Conservation (phyloP, 1,284 basidiomycete genomes). For the Lentinula novae-zelandiae region DNA sequence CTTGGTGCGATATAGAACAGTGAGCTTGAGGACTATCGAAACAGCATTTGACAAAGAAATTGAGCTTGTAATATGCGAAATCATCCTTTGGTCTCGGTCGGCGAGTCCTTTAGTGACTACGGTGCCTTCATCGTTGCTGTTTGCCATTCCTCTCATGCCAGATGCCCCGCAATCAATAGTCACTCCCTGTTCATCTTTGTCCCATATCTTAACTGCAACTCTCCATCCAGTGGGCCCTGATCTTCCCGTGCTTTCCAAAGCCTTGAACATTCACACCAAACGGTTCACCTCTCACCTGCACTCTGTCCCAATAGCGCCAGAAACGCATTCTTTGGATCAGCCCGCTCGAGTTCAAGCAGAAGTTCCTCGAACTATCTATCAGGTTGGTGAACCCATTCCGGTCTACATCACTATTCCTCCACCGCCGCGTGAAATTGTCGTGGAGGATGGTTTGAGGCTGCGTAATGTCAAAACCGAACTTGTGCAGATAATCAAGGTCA, state of each 20-base stretch:
- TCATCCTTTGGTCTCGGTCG: slow-evolving; percentile 45
- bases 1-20: slow-evolving; percentile 40
- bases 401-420: slow-evolving; percentile 76
- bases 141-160: slow-evolving; percentile 68
- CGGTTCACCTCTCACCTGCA: slow-evolving; percentile 67
- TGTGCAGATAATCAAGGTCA: slow-evolving; percentile 56
- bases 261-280: slow-evolving; percentile 63
- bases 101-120: slow-evolving; percentile 28
- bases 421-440: slow-evolving; percentile 57
- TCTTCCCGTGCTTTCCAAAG: slow-evolving; percentile 44
- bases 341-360: slow-evolving; percentile 67
- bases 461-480: slow-evolving; percentile 74
- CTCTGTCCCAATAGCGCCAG: slow-evolving; percentile 51
- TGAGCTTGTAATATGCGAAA: slow-evolving; percentile 55
- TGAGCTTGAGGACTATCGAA: slow-evolving; percentile 67
- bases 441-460: slow-evolving; percentile 63
- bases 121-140: slow-evolving; percentile 63
- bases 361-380: slow-evolving; percentile 66
- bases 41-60: slow-evolving; percentile 54
- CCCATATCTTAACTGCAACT: slow-evolving; percentile 62
- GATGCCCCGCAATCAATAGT: slow-evolving; percentile 78
- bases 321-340: slow-evolving; percentile 50
- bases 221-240: slow-evolving; percentile 48
- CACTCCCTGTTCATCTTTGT: slow-evolving; percentile 64
- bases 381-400: slow-evolving; percentile 65